These are phyloP conservation scores for Debaryomycetaceae sp. DNA, from an alignment of 1,139 yeast genomes.

Conservation along the genomic window DNA sequence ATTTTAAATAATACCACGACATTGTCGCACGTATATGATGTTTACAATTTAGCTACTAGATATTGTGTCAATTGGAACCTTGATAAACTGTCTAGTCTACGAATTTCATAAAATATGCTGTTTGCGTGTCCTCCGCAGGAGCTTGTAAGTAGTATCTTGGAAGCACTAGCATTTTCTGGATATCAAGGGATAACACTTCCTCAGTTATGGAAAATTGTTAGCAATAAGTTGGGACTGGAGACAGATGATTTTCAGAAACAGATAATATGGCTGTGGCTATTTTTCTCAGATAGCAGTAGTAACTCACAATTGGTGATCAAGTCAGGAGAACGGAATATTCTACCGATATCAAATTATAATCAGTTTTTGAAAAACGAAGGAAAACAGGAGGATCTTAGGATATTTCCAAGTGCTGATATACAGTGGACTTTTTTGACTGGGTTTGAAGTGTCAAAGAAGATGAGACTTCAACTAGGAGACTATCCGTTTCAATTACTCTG, in stretches of 20 bases:
- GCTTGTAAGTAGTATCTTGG: constrained; percentile 25
- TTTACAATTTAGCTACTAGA: not conserved
- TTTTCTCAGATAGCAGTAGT: constrained; percentile 20
- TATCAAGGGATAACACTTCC: constrained; percentile 26
- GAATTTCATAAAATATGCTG: constrained; percentile 12
- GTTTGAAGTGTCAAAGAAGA: constrained; percentile 29
- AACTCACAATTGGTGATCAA: constrained; percentile 13
- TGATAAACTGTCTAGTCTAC: too few species aligned
- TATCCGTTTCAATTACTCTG: constrained; percentile 40
- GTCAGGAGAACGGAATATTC: constrained; percentile 11
- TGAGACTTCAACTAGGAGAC: constrained; percentile 36
- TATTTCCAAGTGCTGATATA: constrained; percentile 36
- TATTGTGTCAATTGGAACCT: too few species aligned
- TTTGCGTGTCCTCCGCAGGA: constrained; percentile 28
- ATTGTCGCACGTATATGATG: not conserved
- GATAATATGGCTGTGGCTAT: constrained; percentile 41
- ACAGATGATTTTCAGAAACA: constrained; percentile 34
- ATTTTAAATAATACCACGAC: not conserved
- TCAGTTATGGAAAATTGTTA: constrained; percentile 30
- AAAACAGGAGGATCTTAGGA: constrained; percentile 15
- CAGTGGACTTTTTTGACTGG: constrained; percentile 45
- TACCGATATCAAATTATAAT: constrained; percentile 18
- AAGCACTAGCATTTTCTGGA: constrained; percentile 37
- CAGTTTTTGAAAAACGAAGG: constrained; percentile 18
- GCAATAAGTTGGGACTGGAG: constrained; percentile 15